Evolutionary conservation across 495 filamentous ascomycete genomes (phyloP), one percentile per base, ranked within the genome.

Genomic region (Cladorrhinum samala): DNA sequence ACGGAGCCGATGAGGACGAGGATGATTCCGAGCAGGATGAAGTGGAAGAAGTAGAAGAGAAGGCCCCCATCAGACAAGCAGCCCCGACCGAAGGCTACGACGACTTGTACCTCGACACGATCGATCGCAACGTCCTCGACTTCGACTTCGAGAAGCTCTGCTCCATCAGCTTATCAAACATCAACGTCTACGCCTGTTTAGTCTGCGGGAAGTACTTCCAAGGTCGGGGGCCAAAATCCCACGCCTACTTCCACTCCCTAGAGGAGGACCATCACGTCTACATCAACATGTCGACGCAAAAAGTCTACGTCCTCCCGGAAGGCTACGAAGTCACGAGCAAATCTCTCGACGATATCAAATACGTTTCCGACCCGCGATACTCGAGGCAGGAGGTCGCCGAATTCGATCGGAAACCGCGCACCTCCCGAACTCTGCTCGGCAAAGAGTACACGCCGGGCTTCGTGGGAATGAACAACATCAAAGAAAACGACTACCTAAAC

Each of bases 401-500:
- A 62, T 68, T 97, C 9, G 93, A 97, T 70, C 86, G 80, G 62
- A 85, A 88, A 64, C 80, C 83, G 33, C 82, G 83, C 62, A 78
- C 77, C 25, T 83, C 85, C 20, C 90, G 83, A 81, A 91, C 95
- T 59, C 75, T 97, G 17, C 72, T 73, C 16, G 88, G 87, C 33
- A 86, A 85, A 62, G 83, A 85, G 66, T 99, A 97, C 68, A 83
- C 84, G 56, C 93, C 89, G 56, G 89, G 93, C 3, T 99, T 95
- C 66, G 91, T 99, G 56, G 93, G 93, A 54, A 90, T 99, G 85
- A 97, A 99, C 75, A 96, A 99, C 68, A 97, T 99, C 76, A 99
- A 99, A 68, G 89, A 89, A 45, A 99, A 99, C 71, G 93, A 99
- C 71, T 99, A 97, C 70, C 78, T 97, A 59, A 99, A 99, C 64